Base-by-base conservation (phyloP, 768 basidiomycete species). In the Leccinellum albellum region DNA sequence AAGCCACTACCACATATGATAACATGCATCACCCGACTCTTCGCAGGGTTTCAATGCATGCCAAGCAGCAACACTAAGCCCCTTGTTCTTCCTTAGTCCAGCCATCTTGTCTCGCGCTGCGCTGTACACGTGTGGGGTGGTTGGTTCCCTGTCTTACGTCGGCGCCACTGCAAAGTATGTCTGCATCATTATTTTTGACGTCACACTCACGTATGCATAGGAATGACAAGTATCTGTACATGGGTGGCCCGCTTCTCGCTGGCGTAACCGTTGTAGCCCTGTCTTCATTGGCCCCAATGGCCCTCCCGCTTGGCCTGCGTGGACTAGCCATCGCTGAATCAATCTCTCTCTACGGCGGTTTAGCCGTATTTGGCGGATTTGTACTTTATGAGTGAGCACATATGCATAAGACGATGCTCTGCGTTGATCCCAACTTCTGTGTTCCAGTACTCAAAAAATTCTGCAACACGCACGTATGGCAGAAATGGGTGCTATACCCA, bases 181-280 rank as follows among this genome's bases (percentile, higher is more conserved):
- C 4, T 47, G n/a, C 17, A 8, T 17, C 3, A 21, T 45, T 3
- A 21, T 54, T 26, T 45, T 51, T 28, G 44, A 42, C 6, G 13
- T 31, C 13, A 15, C 13, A 35, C 53, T 60, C 48, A 56, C 51
- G 31, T 42, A 14, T 45, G 37, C 48, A 28, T 57, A 82, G 82
- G 58, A 90, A 84, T 64, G 92, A 94, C 73, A 87, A 85, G 68
- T 95, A 89, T 69, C 74, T 95, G 35, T 87, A 89, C 70, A 82
- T 91, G 75, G 93, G 92, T 29, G 92, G 90, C 9, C 91, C 92
- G 4, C 83, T 95, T 45, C 80, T 96, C 28, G 93, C 91, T 15
- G 93, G 93, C 55, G 83, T 96, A 12, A 90, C 90, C 14, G 91
- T 94, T 20, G 89, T 95, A 20, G 90, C 92, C 23, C 79, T 93